These are phyloP conservation scores for Boletus sensibilis DNA, from an alignment of 768 basidiomycete genomes.

Conservation along the genomic window DNA sequence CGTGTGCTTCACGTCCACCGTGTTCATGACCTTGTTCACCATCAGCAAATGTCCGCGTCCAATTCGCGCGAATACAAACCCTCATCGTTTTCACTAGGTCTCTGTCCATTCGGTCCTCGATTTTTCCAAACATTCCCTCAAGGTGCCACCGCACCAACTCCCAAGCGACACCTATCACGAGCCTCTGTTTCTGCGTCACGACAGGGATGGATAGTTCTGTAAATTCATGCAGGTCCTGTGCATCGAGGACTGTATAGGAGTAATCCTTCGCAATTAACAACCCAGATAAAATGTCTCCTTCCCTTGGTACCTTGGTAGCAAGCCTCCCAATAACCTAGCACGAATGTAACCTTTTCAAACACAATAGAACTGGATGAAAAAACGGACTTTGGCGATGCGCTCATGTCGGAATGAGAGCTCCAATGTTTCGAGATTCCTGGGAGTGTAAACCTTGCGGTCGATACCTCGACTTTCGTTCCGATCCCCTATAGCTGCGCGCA, in stretches of 20 bases:
- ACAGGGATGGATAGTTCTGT: constrained; percentile 82
- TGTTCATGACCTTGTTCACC: constrained; percentile 79
- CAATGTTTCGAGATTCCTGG: constrained; percentile 85
- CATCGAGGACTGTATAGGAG: constrained; percentile 91
- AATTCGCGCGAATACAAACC: constrained; percentile 40
- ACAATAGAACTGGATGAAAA: not conserved
- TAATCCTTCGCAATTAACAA: constrained; percentile 89
- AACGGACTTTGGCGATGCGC: constrained; percentile 80
- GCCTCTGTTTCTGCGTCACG: constrained; percentile 80
- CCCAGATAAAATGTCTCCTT: constrained; percentile 75
- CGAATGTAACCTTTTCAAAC: not conserved
- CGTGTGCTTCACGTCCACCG: constrained; percentile 76
- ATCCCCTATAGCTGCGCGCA: constrained; percentile 79
- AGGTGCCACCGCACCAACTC: constrained; percentile 93
- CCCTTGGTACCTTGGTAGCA: constrained; percentile 68
- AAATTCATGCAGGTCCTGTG: constrained; percentile 84
- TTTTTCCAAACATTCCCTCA: constrained; percentile 88
- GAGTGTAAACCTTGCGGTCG: constrained; percentile 92
- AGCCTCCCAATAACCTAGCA: constrained; percentile 83
- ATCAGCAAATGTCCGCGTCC: not conserved
- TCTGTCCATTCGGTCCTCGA: constrained; percentile 67
- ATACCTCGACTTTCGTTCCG: constrained; percentile 83
- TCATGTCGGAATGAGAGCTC: constrained; percentile 84
- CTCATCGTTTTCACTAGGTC: constrained; percentile 62
- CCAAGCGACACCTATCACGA: constrained; percentile 83